Evolutionary conservation across 768 basidiomycete genomes (phyloP), one percentile per base, ranked within the genome.

Genomic region (Termitomyces sp.): DNA sequence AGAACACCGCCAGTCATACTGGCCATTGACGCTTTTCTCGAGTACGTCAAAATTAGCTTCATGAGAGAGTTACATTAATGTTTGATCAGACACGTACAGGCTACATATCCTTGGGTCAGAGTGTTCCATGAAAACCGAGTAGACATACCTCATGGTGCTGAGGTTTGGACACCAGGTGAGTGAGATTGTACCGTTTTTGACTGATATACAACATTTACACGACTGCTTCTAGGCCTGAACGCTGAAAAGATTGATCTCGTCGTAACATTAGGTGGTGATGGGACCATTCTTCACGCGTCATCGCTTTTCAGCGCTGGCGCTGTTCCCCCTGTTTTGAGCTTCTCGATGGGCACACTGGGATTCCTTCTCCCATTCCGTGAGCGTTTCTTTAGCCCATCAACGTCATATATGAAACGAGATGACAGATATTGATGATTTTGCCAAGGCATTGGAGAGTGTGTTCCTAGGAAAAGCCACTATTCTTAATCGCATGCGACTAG

Each of bases 301-400:
- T 93, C 93, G 7, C 75, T 98, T 9, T 98, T 98, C 72, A 90
- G 87, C 64, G 77, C 84, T 4, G 93, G 90, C n/a, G 90, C 91
- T 22, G 94, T 97, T 8, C 95, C 95, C 5, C 95, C 95, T 0
- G 94, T 91, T 0, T 73, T 95, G 22, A 93, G 91, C 66, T 93
- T 95, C 72, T 92, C 89, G 0, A 89, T 94, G 89, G 95, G 95
- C 8, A 95, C 92, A 9, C 78, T 98, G 0, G 95, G 95, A 4
- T 98, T 98, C 72, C 76, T 98, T 6, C 79, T 97, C 22, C 95
- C 95, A 0, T 97, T 97, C 70, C 91, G 95, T 94, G 67, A 75
- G 95, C 78, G 42, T 51, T 5, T 39, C 5, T 44, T 4, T 16
- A 27, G 33, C 53, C 24, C 36, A 56, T 53, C 8, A 16, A 44